These are phyloP conservation scores for Gaeumannomyces sp. DNA, from an alignment of 2,329 filamentous ascomycete species.

Conservation along the genomic window DNA sequence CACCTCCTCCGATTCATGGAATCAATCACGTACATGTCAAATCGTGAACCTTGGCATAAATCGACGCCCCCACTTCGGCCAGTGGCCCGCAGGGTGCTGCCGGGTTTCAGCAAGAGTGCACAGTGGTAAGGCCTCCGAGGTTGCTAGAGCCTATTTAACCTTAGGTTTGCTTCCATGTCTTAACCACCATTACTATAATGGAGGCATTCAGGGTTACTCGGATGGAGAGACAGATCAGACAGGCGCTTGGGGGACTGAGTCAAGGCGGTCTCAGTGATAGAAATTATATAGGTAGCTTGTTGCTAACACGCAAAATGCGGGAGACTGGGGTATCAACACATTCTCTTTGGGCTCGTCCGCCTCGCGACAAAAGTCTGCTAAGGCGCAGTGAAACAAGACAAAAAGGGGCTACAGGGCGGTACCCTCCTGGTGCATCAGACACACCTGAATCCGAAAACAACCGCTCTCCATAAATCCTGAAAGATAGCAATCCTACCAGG, in stretches of 20 bases:
- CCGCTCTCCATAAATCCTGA: no score
- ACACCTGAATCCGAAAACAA: no score
- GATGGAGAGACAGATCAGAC: neutral
- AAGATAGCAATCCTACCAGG: neutral
- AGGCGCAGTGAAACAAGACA: neutral
- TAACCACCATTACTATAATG: neutral
- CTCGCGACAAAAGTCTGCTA: neutral
- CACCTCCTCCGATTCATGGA: no score
- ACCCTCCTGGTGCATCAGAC: neutral
- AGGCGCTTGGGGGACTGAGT: neutral
- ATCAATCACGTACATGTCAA: no score
- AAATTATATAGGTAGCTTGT: neutral
- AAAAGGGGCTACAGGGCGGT: neutral
- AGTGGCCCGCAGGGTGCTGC: neutral
- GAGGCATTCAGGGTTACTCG: neutral
- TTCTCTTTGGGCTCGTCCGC: neutral
- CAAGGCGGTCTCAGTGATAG: no score
- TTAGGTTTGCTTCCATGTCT: neutral
- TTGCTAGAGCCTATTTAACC: no score
- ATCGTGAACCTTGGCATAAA: no score
- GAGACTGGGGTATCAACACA: neutral
- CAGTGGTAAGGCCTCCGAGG: neutral
- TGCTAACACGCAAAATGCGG: neutral
- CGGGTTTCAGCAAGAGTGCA: neutral
- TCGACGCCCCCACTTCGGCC: neutral